phyloP scores from a whole-genome alignment of 1,284 basidiomycete species.

The Boletus mariae region DNA sequence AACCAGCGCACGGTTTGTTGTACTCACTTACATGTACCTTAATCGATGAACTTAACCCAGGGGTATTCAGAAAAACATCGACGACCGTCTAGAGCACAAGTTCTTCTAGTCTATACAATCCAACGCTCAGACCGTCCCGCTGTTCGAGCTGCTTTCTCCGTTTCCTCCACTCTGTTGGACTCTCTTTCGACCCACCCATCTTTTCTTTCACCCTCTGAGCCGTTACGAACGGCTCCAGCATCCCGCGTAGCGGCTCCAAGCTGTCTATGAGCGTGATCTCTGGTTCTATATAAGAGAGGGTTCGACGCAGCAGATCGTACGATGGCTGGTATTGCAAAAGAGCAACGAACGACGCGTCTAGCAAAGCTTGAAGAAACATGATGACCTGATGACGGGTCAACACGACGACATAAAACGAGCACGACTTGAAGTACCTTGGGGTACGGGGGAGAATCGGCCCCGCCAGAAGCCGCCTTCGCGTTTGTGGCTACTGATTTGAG shows the following conservation, averaged over 20 bases:
- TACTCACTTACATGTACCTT: not conserved
- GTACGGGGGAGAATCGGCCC: constrained; percentile 43
- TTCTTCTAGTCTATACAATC: constrained; percentile 69
- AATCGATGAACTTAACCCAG: too few relatives aligned
- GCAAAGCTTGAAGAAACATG: constrained; percentile 54
- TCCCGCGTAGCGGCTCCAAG: constrained; percentile 52
- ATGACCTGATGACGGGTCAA: constrained; percentile 42
- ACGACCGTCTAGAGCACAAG: constrained; percentile 46
- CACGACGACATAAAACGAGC: not conserved
- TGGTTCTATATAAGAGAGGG: constrained; percentile 50
- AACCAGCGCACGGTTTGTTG: not conserved
- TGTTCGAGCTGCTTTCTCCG: constrained; percentile 51
- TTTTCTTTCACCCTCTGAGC: constrained; percentile 47
- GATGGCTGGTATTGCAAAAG: constrained; percentile 59
- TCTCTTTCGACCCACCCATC: constrained; percentile 33
- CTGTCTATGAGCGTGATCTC: constrained; percentile 49
- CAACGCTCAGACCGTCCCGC: constrained; percentile 50
- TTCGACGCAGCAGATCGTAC: constrained; percentile 45
- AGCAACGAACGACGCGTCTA: constrained; percentile 66
- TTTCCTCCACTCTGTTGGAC: constrained; percentile 52
- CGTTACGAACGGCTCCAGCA: constrained; percentile 57
- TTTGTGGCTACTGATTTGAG: constrained; percentile 36
- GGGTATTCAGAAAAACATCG: not conserved
- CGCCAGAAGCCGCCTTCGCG: constrained; percentile 7
- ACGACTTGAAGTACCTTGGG: constrained; percentile 40